Evolutionary conservation across 331 rosid species (phyloP).

Genomic region (Quercus tomentella): DNA sequence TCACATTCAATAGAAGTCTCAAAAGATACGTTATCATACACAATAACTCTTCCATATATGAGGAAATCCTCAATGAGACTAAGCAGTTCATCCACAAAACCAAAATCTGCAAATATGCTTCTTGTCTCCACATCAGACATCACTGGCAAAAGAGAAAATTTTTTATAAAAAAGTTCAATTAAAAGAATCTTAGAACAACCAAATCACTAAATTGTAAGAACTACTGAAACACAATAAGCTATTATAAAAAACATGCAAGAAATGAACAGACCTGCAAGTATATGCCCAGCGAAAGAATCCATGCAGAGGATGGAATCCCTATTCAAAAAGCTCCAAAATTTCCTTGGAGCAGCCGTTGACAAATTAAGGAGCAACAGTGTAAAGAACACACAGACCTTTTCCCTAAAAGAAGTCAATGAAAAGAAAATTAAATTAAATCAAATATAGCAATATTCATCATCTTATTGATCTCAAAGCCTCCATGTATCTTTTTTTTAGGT

Average conservation of each 20-base stretch:
- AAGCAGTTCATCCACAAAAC: conserved; percentile 53
- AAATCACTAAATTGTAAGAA: background rate
- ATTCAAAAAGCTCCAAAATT: conserved; percentile 38
- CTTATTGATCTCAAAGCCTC: background rate
- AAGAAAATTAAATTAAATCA: conserved; percentile 6
- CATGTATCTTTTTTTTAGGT: background rate
- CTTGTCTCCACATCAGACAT: conserved; percentile 48
- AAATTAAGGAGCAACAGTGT: conserved; percentile 68
- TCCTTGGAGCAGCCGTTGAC: conserved; percentile 29
- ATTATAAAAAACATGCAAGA: conserved; percentile 1
- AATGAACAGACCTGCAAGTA: conserved; percentile 47
- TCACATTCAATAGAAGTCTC: conserved; percentile 15
- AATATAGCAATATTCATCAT: background rate
- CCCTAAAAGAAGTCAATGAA: conserved; percentile 43
- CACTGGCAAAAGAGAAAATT: conserved; percentile 34
- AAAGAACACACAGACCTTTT: conserved; percentile 57
- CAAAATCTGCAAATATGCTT: conserved; percentile 29
- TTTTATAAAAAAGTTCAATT: background rate
- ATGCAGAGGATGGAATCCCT: conserved; percentile 35
- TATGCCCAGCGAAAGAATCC: conserved; percentile 54
- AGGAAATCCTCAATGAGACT: conserved; percentile 62
- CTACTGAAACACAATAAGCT: background rate
- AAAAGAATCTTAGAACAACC: background rate
- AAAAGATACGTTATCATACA: conserved; percentile 15
- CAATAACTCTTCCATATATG: conserved; percentile 40